Evolutionary conservation across 2,329 filamentous ascomycete species (phyloP), one percentile per base, ranked within the genome.

Genomic region (Diaporthe sp.): DNA sequence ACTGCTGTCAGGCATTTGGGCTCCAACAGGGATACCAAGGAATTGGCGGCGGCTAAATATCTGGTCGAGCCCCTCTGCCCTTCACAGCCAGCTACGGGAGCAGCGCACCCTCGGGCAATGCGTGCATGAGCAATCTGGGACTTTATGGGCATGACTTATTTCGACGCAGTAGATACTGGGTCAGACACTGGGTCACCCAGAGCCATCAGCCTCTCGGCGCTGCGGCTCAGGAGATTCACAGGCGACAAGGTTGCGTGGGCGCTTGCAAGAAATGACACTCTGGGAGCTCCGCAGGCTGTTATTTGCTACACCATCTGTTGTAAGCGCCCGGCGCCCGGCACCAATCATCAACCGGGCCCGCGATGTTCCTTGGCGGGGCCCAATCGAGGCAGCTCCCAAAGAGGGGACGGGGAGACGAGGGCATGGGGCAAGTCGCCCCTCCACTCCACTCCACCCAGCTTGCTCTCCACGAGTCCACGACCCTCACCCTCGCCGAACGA

Each of bases 261-360:
- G 74, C 74, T 75, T 76, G 58, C 71, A 55, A 25, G 55, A 47
- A 64, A 70, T 67, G 64, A 67, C 33, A 45, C 64, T 33, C 45
- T 13, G 40, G 55, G 22, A 52, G 69, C 57, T 71, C 47, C n/a
- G 40, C 64, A 52, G 33, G 38, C 67, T 69, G 67, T 71, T 55
- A 76, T 74, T 74, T 74, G 74, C 71, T 71, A 52, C 71, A 47
- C 47, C 67, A 73, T 42, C 30, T 64, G 57, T 33, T 73, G 38
- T 75, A 75, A 75, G 74, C 74, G 74, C 74, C 74, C 74, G 55
- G 47, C 15, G 55, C 13, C 45, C 74, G 54, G 74, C 66, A 58
- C 71, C 74, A 75, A 74, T 75, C 71, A 75, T n/a, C 66, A 33
- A 52, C 47, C 47, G 54, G 55, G 42, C 57, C 45, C 45, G 57